Evolutionary conservation across 2,329 filamentous ascomycete genomes (phyloP), one percentile per base, ranked within the genome.

Genomic region (Massarina eburnea): DNA sequence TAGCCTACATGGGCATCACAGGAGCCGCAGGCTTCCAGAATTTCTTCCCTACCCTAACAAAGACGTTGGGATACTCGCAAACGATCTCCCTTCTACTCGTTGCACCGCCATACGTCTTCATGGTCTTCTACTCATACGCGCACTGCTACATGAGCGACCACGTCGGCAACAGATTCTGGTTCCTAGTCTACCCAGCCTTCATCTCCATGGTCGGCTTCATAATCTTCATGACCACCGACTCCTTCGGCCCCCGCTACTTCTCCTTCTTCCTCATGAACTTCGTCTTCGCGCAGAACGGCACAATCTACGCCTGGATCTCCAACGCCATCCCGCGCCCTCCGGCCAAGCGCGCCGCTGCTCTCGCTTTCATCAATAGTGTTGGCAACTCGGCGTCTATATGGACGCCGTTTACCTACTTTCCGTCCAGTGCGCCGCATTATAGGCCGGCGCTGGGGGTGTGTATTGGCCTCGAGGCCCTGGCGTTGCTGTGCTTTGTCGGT

Each of bases 21-120:
- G 76, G 74, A 7, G 74, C 76, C 8, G 71, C 72, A 2, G 77
- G 76, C 1, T 79, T 81, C 59, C 77, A 80, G 45, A 79, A 80
- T 32, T 84, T 81, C 64, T 80, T 80, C 62, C 78, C 79, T 0
- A 76, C 78, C 0, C 69, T 82, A 21, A 81, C 80, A 0, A 66
- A 66, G 15, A 81, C 80, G 0, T 72, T 82, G 6, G 78, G 79
- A 19, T 82, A 80, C 51, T 59, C 45, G 27, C 76, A 80, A 43
- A 73, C 79, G 1, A 74, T 77, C 0, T 81, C 79, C 0, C 69
- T 82, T 10, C 70, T 82, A 15, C 77, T 82, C 71, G 80, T 76
- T 56, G 71, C 79, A 1, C 80, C 80, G 1, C 81, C 81, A 1
- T 84, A 81, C 77, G 71, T 77, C 3, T 83, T 82, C 56, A 69